These are phyloP conservation scores for Diaporthe aspalathi DNA, from an alignment of 2,329 filamentous ascomycete species.

Conservation along the genomic window DNA sequence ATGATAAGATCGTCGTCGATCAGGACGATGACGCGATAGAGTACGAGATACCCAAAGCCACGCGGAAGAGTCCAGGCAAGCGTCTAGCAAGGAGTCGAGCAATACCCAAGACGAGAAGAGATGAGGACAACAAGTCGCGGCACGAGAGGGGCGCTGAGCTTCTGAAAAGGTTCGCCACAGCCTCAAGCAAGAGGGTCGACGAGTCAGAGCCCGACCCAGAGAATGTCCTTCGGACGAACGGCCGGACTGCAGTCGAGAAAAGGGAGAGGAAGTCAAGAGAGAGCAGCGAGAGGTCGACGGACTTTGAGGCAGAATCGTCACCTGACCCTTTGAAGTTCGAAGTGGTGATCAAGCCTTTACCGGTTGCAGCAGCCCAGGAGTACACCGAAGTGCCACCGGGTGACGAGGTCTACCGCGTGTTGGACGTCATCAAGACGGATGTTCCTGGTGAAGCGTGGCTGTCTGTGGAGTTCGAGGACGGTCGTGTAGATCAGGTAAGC, in stretches of 20 bases:
- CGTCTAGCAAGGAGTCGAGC: background rate
- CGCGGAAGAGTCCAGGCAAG: slow-evolving; percentile 31
- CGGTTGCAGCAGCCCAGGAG: slow-evolving; percentile 44
- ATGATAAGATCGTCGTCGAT: background rate
- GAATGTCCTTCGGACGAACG: background rate
- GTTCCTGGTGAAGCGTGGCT: slow-evolving; percentile 47
- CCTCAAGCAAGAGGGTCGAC: slow-evolving; percentile 11
- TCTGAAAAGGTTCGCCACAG: background rate
- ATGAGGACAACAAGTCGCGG: background rate
- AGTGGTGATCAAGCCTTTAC: slow-evolving; percentile 45
- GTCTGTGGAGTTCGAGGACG: slow-evolving; percentile 59
- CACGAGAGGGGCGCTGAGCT: slow-evolving; percentile 6
- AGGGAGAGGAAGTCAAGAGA: background rate
- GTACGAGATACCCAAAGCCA: slow-evolving; percentile 35
- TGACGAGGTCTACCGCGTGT: slow-evolving; percentile 52
- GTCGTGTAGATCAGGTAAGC: slow-evolving; percentile 58
- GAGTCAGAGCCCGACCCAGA: background rate
- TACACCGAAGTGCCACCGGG: slow-evolving; percentile 45
- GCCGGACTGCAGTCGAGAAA: background rate
- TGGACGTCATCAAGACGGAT: slow-evolving; percentile 45
- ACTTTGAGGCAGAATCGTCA: slow-evolving; percentile 29
- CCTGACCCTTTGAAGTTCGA: slow-evolving; percentile 42
- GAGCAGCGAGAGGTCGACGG: slow-evolving; percentile 37
- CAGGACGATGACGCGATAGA: slow-evolving; percentile 35
- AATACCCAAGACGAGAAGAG: background rate